Base-by-base conservation (phyloP, 148 eudicot genomes). In the Polygonum maritimum region DNA sequence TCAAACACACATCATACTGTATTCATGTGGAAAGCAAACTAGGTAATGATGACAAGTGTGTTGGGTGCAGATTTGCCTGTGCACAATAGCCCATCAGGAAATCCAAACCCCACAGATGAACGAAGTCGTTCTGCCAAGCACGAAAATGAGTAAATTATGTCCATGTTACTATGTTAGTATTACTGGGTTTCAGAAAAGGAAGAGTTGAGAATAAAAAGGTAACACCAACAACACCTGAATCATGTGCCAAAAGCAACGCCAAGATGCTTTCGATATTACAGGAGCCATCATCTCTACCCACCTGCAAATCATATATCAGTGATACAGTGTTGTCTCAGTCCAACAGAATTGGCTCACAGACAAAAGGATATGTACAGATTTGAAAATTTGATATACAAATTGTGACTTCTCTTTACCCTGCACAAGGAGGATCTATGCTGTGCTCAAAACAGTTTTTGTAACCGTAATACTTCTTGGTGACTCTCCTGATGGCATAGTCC, bases 231-330 rank as follows among this genome's bases (percentile, higher is more conserved):
- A 0, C 11, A 44, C 47, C 93, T 89, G 93, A 65, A 90, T 88
- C 87, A 90, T 82, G 78, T 86, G 74, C 94, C 94, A 90, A 9
- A 80, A 79, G 73, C 94, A 90, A 19, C 87, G 89, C 94, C 94
- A 90, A 35, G 94, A 81, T 76, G 83, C 85, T 76, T 78, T 80
- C 55, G 91, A 87, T 80, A 89, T 87, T 71, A 89, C 93, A 21
- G 93, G 93, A 80, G 93, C 93, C 93, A 89, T 89, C 88, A 87
- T 86, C 77, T 89, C 91, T 35, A 89, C 89, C 84, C 85, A 87
- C 83, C 93, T 89, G 84, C 47, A 33, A 33, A 35, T 47, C n/a
- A 76, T 7, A 10, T 44, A 16, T 2, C 9, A 31, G 48, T 39
- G 48, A n/a, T 55, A 0, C 9, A 31, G 48, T 39, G 48, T 55